These are phyloP conservation scores for Coemansia sp. DNA, from an alignment of 192 early-diverging fungal species.

Conservation along the genomic window DNA sequence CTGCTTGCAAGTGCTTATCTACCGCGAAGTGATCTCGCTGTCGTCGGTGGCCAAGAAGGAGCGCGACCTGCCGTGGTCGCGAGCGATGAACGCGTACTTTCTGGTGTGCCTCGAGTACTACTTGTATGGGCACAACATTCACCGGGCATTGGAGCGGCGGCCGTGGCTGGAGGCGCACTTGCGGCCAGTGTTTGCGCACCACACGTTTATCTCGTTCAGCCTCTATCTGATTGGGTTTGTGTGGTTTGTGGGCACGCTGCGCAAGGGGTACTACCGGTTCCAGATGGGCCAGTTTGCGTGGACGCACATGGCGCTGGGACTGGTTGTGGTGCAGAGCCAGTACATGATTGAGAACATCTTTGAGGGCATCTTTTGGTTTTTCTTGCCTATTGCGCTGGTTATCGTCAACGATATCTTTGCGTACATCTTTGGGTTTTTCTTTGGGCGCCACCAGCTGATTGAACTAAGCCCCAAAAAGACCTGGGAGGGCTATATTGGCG, in stretches of 20 bases:
- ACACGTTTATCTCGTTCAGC: slow-evolving; percentile 89
- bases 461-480: slow-evolving; percentile 98
- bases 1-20: slow-evolving; percentile 81
- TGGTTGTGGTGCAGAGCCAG: slow-evolving; percentile 92
- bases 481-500: slow-evolving; percentile 95
- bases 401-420: slow-evolving; percentile 96
- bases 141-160: slow-evolving; percentile 82
- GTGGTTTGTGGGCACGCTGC: slow-evolving; percentile 89
- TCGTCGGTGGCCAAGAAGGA: slow-evolving; percentile 79
- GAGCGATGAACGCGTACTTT: slow-evolving; percentile 92
- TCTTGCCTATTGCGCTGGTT: slow-evolving; percentile 84
- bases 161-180: slow-evolving; percentile 83
- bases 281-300: slow-evolving; percentile 96
- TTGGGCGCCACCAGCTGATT: slow-evolving; percentile 86
- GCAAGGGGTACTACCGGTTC: slow-evolving; percentile 91
- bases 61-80: slow-evolving; percentile 86
- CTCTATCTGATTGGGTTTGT: slow-evolving; percentile 84
- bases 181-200: slow-evolving; percentile 83
- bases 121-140: slow-evolving; percentile 90
- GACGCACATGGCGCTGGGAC: slow-evolving; percentile 94
- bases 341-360: slow-evolving; percentile 98
- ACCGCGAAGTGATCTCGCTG: slow-evolving; percentile 90
- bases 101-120: slow-evolving; percentile 88
- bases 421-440: slow-evolving; percentile 96
- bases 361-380: slow-evolving; percentile 97